phyloP scores from a whole-genome alignment of 164 flowering plant genomes.

The Warburgia ugandensis region DNA sequence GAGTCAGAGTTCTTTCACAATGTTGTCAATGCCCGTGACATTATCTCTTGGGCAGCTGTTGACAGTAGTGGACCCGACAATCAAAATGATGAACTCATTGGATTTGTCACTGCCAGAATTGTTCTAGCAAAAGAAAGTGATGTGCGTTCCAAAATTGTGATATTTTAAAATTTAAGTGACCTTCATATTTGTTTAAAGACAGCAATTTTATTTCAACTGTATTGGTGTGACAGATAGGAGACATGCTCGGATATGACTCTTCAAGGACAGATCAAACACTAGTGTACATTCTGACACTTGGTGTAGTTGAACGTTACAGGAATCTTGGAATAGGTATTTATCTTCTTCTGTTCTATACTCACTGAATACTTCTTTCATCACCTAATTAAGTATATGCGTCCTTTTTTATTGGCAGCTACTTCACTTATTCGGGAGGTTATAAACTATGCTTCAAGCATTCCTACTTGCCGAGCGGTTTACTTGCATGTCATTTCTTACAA shows the following conservation, averaged over 20 bases:
- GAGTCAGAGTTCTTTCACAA: slow-evolving; percentile 85
- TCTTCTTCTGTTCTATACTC: neutral
- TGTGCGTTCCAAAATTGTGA: slow-evolving; percentile 30
- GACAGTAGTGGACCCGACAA: slow-evolving; percentile 60
- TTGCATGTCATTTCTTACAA: slow-evolving; percentile 91
- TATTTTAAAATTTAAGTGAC: neutral
- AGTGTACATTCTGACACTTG: slow-evolving; percentile 83
- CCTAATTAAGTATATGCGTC: neutral
- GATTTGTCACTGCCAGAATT: slow-evolving; percentile 84
- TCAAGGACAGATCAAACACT: slow-evolving; percentile 53
- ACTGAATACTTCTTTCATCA: neutral
- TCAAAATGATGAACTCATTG: slow-evolving; percentile 72
- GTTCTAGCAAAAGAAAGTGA: slow-evolving; percentile 78
- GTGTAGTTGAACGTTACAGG: slow-evolving; percentile 77
- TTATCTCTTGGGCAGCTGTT: slow-evolving; percentile 96
- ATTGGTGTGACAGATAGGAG: slow-evolving; percentile 55
- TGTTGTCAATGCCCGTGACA: slow-evolving; percentile 76
- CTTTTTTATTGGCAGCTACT: slow-evolving; percentile 43
- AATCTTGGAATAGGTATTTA: slow-evolving; percentile 75
- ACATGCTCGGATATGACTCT: slow-evolving; percentile 54
- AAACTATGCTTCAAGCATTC: slow-evolving; percentile 61
- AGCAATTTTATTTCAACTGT: slow-evolving; percentile 1
- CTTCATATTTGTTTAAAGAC: neutral
- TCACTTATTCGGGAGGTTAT: slow-evolving; percentile 70
- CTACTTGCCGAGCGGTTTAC: slow-evolving; percentile 76